Percentiles rank a stretch among this genome's conserved stretches.
phyloP scores from a whole-genome alignment of 306 rosid species.

The Pterocarpus santalinus region DNA sequence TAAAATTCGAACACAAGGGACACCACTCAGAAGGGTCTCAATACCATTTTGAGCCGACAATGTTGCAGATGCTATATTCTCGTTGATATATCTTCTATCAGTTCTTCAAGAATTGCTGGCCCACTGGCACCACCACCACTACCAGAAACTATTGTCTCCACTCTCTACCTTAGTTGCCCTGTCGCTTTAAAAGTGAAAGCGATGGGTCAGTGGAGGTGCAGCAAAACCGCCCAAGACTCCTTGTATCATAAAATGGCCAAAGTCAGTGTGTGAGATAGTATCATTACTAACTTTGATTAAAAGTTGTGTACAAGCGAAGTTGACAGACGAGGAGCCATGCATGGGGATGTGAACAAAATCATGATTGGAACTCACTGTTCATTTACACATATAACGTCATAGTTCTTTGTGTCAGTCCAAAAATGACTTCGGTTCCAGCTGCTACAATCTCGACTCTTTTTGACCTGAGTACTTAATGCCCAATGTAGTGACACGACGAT shows the following conservation, averaged over 20 bases:
- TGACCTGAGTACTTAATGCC: not conserved
- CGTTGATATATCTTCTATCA: conserved; percentile 35
- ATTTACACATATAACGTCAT: conserved; percentile 50
- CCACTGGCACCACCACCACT: conserved; percentile 25
- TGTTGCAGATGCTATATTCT: conserved; percentile 49
- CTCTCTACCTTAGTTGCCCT: not conserved
- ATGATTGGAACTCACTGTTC: conserved; percentile 80
- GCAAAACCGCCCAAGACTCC: conserved; percentile 48
- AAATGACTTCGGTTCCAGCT: conserved; percentile 17
- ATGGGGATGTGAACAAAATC: conserved; percentile 53
- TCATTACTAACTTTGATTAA: conserved; percentile 34
- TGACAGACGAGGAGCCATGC: conserved; percentile 57
- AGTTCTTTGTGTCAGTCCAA: not conserved
- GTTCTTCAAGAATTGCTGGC: conserved; percentile 9
- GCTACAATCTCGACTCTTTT: conserved; percentile 25
- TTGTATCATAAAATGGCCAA: conserved; percentile 47
- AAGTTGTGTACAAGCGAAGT: conserved; percentile 46
- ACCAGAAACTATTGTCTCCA: conserved; percentile 34
- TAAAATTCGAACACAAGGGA: too few species aligned
- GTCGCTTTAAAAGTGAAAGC: conserved; percentile 39
- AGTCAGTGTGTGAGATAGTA: conserved; percentile 28
- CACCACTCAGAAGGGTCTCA: not conserved
- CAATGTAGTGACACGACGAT: conserved; percentile 27
- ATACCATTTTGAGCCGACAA: conserved; percentile 37
- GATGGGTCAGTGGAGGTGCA: conserved; percentile 43